Conservation (phyloP, 768 basidiomycete species). For the Rickenella mellea region DNA sequence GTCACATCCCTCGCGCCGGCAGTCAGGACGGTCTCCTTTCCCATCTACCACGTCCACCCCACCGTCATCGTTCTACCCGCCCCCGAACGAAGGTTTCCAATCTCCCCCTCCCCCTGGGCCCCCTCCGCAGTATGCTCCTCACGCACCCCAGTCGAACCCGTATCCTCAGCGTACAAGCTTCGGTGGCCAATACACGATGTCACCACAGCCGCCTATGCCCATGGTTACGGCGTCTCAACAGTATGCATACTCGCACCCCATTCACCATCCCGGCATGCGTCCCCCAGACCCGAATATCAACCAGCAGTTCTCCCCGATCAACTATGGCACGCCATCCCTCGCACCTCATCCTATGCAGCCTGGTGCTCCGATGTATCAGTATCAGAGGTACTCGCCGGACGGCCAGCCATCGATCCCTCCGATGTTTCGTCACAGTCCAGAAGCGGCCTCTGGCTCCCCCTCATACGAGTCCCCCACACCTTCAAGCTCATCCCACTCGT, state of each 20-base stretch:
- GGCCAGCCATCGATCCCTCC: background rate
- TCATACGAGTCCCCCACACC: background rate
- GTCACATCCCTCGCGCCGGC: too few species aligned
- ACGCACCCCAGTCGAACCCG: constrained; percentile 15
- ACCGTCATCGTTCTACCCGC: background rate
- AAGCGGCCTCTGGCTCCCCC: background rate
- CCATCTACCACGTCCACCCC: too few species aligned
- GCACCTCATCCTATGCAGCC: background rate
- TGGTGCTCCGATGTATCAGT: constrained; percentile 21
- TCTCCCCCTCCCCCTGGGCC: constrained; percentile 10
- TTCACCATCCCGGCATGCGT: constrained; percentile 10
- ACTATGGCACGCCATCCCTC: background rate
- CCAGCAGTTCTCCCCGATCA: background rate
- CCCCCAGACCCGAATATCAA: constrained; percentile 2
- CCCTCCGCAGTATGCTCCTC: constrained; percentile 10
- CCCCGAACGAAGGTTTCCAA: background rate
- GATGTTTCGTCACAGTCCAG: background rate
- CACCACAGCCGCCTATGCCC: constrained; percentile 28
- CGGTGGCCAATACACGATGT: constrained; percentile 38
- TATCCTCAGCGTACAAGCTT: constrained; percentile 27
- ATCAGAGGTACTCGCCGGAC: constrained; percentile 22
- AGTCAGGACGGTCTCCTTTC: too few species aligned
- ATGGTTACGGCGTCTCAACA: constrained; percentile 27
- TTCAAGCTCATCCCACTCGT: constrained; percentile 22
- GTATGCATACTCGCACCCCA: constrained; percentile 28